Evolutionary conservation across 371 early-diverging fungal genomes (phyloP), one percentile per base, ranked within the genome.

Genomic region (Sporodiniella umbellata): DNA sequence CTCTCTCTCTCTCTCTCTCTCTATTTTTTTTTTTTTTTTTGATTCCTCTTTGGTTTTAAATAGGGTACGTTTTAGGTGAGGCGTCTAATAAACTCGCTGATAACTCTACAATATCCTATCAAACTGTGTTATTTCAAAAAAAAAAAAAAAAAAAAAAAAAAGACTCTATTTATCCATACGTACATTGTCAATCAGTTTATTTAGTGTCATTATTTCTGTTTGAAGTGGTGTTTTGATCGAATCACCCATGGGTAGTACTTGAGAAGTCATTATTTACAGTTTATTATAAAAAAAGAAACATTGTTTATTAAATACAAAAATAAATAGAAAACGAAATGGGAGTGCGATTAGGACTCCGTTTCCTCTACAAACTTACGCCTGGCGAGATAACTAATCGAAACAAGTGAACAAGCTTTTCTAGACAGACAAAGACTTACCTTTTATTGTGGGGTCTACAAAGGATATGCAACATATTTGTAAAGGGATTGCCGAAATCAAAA

Each of bases 361-460:
- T 62, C 57, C 37, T 53, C 45, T 17, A 25, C 57, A 35, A 30
- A 62, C 21, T 60, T 60, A 31, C 60, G 54, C 35, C 60, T 54
- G 18, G 47, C 60, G 37, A 60, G 39, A 31, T 60, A 60, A 51
- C 60, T 60, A 40, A 31, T n/a, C n/a, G n/a, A 11, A 44, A 8
- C n/a, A 2, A 25, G 5, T n/a, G 19, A n/a, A 52, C 5, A 42
- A 25, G 1, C n/a, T 23, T 4, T 25, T 26, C 25, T 0, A 31
- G 4, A 6, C 11, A 19, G 3, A 3, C 33, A 18, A 8, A 19
- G 14, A 46, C 10, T 17, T 71, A 84, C 82, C 84, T 82, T 55
- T 72, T 72, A n/a, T 77, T 78, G 18, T 72, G 78, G 22, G 82
- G 80, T 42, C 78, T 66, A 60, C 79, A 85, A 5, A 85, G 53